Evolutionary conservation across 768 basidiomycete species (phyloP), one percentile per base, ranked within the genome.

Genomic region (Suillus bovinus): DNA sequence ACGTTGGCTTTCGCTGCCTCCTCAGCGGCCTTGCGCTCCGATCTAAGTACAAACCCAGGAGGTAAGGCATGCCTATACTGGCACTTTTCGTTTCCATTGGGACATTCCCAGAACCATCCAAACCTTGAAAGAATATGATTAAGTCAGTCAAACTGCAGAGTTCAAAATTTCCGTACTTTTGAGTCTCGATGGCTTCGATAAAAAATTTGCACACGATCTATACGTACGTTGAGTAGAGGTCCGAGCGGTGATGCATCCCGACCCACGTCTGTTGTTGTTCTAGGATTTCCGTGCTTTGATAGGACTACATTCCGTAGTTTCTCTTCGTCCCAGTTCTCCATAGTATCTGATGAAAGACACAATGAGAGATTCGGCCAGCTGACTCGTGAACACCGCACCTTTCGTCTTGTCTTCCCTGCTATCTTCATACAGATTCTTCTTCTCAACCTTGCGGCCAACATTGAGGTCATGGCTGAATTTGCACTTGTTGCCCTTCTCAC

Each of bases 151-250:
- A 41, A 36, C 22, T 53, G 62, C 27, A 57, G 56, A 29, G 14
- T 49, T n/a, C 13, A 27, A 38, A 24, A 29, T 41, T 38, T 29
- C 59, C 81, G 62, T 72, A 92, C 82, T 94, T 95, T 72, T 92
- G 86, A 3, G 82, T 80, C 74, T 99, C 97, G 72, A 99, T 96
- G 52, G 97, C 96, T 71, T 96, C 88, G 68, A 99, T 91, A 72
- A 99, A 99, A 79, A 79, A 87, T 76, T 96, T 99, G 87, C 97
- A 99, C 5, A 99, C 96, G 71, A 99, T 97, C 92, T 96, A 64
- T 8, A 65, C 22, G 47, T 29, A 44, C 39, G 49, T 24, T 55
- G 27, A 63, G 39, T n/a, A 10, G 54, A 56, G 42, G 50, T 44
- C 17, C 38, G 34, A 60, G 53, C 60, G 27, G 39, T n/a, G 22